Conservation (phyloP, 1,284 basidiomycete genomes). For the Puccinia triticina region DNA sequence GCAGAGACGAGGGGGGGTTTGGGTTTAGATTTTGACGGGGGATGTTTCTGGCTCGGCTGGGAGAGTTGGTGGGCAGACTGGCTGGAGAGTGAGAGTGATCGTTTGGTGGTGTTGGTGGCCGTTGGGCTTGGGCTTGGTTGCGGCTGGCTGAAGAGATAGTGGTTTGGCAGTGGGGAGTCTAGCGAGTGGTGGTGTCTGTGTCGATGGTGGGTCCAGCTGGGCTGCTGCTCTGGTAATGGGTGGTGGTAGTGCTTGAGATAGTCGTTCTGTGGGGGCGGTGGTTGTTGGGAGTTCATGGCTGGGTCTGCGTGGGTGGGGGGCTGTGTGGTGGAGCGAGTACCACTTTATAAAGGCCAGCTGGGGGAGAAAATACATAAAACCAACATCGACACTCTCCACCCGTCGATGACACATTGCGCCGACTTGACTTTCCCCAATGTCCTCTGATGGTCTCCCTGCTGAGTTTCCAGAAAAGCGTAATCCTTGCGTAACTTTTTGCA, state of each 20-base stretch:
- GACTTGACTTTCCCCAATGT: too few relatives aligned
- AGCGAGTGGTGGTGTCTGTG: constrained; percentile 41
- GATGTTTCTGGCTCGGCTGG: not conserved
- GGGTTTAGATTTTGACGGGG: not conserved
- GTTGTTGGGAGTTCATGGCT: too few relatives aligned
- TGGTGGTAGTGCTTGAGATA: not conserved
- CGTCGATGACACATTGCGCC: too few relatives aligned
- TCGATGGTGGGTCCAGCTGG: not conserved
- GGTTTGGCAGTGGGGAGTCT: constrained; percentile 26
- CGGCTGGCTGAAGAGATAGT: not conserved
- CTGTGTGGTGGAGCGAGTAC: too few relatives aligned
- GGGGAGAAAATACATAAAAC: too few relatives aligned
- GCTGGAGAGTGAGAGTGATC: constrained; percentile 27
- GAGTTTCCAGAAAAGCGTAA: too few relatives aligned
- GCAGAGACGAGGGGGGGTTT: constrained; percentile 1
- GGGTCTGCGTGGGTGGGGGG: too few relatives aligned
- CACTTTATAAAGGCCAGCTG: too few relatives aligned
- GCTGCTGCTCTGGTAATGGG: not conserved
- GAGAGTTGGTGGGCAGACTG: not conserved
- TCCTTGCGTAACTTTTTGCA: too few relatives aligned
- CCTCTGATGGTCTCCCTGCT: too few relatives aligned
- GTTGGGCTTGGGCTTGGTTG: constrained; percentile 7
- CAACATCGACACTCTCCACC: too few relatives aligned
- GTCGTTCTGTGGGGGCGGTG: too few relatives aligned
- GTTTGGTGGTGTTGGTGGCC: not conserved